A percentile compares a stretch with the other conserved stretches of the same genome.
Evolutionary conservation across 495 filamentous ascomycete species (phyloP).

Genomic region (Xylaria venustula): DNA sequence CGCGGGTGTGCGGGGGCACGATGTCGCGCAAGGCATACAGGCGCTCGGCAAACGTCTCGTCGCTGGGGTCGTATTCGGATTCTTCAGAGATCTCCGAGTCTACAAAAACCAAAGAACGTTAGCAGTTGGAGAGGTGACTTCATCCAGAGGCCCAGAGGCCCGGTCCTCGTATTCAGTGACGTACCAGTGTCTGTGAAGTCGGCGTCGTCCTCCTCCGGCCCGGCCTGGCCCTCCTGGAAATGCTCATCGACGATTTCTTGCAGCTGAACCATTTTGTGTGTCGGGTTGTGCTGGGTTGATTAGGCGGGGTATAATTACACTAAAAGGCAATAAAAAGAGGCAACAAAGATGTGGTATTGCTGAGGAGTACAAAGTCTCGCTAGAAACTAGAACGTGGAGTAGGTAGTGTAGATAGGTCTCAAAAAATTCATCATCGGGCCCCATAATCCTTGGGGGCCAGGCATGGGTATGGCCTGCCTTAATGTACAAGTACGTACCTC

Average conservation of each 20-base stretch:
- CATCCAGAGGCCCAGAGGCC: not conserved
- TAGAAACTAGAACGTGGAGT: not conserved
- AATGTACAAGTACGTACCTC: not conserved
- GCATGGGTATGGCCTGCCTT: constrained; percentile 13
- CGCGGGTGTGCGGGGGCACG: constrained; percentile 78
- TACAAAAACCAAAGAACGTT: constrained; percentile 18
- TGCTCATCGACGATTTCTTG: constrained; percentile 95
- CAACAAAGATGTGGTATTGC: not conserved
- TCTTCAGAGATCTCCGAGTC: constrained; percentile 67
- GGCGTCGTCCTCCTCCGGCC: constrained; percentile 75
- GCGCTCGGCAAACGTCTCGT: constrained; percentile 74
- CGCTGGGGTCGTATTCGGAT: constrained; percentile 49
- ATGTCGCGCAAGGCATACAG: constrained; percentile 87
- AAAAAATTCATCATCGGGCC: constrained; percentile 14
- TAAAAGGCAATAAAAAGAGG: not conserved
- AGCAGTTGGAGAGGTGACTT: not conserved
- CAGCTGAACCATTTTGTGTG: constrained; percentile 79
- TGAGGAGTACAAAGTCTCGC: not conserved
- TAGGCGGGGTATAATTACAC: not conserved
- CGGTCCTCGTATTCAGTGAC: too few relatives aligned
- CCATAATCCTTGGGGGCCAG: not conserved
- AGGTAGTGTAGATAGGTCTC: not conserved
- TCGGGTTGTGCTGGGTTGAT: not conserved
- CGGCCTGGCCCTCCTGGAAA: constrained; percentile 72
- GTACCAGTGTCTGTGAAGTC: constrained; percentile 88